Percentiles rank a stretch among this genome's conserved stretches.
Conservation (phyloP, 192 early-diverging fungal species). For the Linnemannia schmuckeri region DNA sequence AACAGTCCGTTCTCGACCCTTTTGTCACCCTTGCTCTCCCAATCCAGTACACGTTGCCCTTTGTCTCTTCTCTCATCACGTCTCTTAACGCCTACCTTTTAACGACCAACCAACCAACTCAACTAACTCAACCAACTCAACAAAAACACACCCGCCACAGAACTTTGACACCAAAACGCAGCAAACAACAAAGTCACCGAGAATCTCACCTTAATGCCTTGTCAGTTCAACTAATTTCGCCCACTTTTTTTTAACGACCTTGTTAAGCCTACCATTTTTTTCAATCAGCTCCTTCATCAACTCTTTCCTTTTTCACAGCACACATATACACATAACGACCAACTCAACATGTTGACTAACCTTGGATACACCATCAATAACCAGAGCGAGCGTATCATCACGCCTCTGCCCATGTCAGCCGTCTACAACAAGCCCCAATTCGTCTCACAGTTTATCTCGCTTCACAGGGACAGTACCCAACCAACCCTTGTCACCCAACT, state of each 20-base stretch:
- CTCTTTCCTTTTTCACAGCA: neutral
- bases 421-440: conserved; percentile 50
- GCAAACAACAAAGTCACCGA: neutral
- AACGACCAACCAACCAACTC: neutral
- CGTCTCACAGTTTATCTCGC: conserved; percentile 40
- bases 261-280: neutral
- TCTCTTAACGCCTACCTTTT: neutral
- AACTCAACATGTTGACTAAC: conserved; percentile 39
- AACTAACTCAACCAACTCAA: neutral
- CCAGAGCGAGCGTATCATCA: conserved; percentile 4
- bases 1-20: neutral
- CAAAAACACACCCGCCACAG: neutral
- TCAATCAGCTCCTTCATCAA: neutral
- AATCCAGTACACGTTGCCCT: too few species aligned
- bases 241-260: neutral
- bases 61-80: neutral
- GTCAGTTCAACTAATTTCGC: neutral
- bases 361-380: conserved; percentile 18
- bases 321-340: neutral
- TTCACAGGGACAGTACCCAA: conserved; percentile 40
- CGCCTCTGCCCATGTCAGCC: conserved; percentile 41
- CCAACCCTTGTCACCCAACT: conserved; percentile 33
- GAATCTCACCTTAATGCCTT: neutral
- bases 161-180: neutral
- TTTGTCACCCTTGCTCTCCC: neutral